Evolutionary conservation across 768 basidiomycete species (phyloP), one percentile per base, ranked within the genome.

Genomic region (Tricholoma flavovirens): DNA sequence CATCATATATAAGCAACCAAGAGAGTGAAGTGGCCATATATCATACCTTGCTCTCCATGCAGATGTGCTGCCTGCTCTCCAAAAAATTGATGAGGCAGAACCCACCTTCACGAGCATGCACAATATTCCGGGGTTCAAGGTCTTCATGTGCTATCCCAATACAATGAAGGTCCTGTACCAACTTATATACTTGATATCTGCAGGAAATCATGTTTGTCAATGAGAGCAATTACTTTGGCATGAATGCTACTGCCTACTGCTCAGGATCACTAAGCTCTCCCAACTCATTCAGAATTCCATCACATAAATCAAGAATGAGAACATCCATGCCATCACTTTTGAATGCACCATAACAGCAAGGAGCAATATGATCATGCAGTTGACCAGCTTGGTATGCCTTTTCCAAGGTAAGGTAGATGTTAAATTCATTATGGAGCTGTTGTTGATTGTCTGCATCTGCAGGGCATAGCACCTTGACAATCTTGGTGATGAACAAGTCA

Each of bases 231-330:
- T 57, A 49, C 57, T 57, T 52, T 22, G 49, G 46, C n/a, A n/a
- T n/a, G n/a, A n/a, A 2, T 38, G 2, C 26, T 57, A 52, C 35
- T 40, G 48, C 62, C 59, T 56, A 63, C 62, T 55, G 53, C 58
- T 61, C 62, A 26, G 60, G 21, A 56, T 29, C 51, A 21, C 45
- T 59, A 15, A 60, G 60, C 57, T 63, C 57, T 40, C 46, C 60
- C 62, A 60, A 63, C 8, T 49, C 19, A 54, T 59, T 60, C 59
- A 63, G 60, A 53, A 49, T 35, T 35, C 60, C 46, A 42, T 63
- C 62, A 51, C 60, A 59, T 61, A 55, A 56, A 51, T 61, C 62
- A 57, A 63, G 62, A 42, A 63, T 60, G 50, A 62, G 59, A 60
- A 62, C 35, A 42, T 32, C 57, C 49, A 63, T 30, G 29, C 43